Evolutionary conservation across 257 asterid genomes (phyloP), one percentile per base, ranked within the genome.

Genomic region (Gardenia jasminoides): DNA sequence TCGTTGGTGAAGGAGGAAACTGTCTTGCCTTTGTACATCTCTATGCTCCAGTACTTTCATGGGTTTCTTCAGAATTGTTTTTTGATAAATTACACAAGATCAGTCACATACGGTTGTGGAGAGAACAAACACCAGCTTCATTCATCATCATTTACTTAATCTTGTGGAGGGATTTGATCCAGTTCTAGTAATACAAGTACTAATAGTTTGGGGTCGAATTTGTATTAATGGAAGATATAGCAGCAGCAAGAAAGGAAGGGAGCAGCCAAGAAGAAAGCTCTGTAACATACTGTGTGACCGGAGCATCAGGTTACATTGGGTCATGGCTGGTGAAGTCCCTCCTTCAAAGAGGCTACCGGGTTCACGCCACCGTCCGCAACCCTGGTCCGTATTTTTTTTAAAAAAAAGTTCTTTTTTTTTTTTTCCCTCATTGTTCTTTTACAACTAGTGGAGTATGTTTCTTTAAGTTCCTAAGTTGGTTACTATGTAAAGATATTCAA

Each of bases 301-400:
- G 98, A 69, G 92, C 93, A 59, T 84, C 94, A 6, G 98, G 98
- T 43, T 94, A 86, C 87, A 86, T 94, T 11, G 98, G 98, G n/a
- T 90, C 98, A 67, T 94, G 98, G 97, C 91, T 94, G 39, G 91
- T 92, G 26, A 92, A 81, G 33, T 89, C 95, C 85, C 97, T 94
- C 76, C 91, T 92, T 24, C 80, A 77, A 33, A 84, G 78, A 28
- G 98, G 98, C 44, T 83, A 66, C 86, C 80, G 5, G 1, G 94
- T 94, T 76, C 96, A 91, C 80, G 97, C 97, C 83, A 83, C 98
- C 56, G 86, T 89, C 78, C 89, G 98, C 26, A 74, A 88, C 88
- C 97, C 82, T 44, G 94, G 97, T 94, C 13, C 22, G 78, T 75
- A 58, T 22, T n/a, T n/a, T n/a, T n/a, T n/a, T n/a, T n/a, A n/a